Base-by-base conservation (phyloP, 768 basidiomycete genomes). In the Lactifluus hygrophoroides region DNA sequence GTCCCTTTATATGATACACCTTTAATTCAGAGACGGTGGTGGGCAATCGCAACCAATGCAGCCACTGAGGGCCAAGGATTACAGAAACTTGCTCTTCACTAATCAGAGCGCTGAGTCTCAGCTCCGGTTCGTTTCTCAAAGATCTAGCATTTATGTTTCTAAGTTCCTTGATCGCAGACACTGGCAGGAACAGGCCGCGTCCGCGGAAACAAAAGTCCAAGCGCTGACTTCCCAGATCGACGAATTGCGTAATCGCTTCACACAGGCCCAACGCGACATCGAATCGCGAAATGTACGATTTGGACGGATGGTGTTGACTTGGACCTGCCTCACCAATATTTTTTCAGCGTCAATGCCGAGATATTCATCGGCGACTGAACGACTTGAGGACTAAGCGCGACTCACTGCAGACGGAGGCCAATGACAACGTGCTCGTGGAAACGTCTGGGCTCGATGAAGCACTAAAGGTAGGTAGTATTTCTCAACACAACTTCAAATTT, bases 1-100 rank as follows among this genome's bases (percentile, higher is more conserved):
- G 23, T 50, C 8, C 13, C 43, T 11, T 11, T 28, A 44, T 11
- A 50, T 37, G 49, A 27, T 13, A 48, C 28, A 51, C 23, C 9
- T 10, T 53, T n/a, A n/a, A n/a, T 37, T 51, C 53, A 90, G 87
- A 11, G 86, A 85, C 61, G 88, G 86, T 51, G 90, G 89, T 73
- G 77, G 79, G 58, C 74, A 75, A 25, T 83, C 83, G 7, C 74
- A 71, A 57, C 70, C 73, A 27, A 52, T 81, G 42, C 56, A 55
- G 0, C 58, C 59, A 50, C 38, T 79, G 35, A 64, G 38, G 2
- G 50, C 65, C 11, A 59, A 62, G 67, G 72, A 80, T 69, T 38
- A 69, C 25, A 58, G 68, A 8, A 51, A 57, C 17, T 37, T 61
- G 19, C 42, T 66, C 8, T 66, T 66, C 38, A 59, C 54, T 7